These are phyloP conservation scores for Penicillium daleae DNA, from an alignment of 495 filamentous ascomycete species.

Conservation along the genomic window DNA sequence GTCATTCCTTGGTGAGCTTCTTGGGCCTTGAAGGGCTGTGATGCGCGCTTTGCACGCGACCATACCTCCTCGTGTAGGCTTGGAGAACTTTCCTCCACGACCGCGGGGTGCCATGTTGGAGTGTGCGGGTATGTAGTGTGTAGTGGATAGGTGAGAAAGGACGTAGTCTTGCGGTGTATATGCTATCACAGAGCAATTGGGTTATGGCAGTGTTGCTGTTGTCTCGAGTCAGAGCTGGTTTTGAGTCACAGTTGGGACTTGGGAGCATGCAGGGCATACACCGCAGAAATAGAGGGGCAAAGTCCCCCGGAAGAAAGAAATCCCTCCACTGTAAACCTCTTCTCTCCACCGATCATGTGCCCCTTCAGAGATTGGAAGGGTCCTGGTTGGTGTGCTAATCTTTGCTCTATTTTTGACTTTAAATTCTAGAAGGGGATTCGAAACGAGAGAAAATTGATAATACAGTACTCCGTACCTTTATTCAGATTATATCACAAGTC, in stretches of 20 bases:
- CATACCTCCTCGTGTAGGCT: constrained; percentile 88
- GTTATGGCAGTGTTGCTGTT: neutral
- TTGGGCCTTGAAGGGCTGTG: neutral
- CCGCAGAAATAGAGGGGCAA: constrained; percentile 17
- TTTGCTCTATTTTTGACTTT: neutral
- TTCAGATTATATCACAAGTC: neutral
- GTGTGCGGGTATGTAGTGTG: neutral
- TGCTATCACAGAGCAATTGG: neutral
- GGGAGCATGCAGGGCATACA: neutral
- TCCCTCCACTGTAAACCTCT: constrained; percentile 12
- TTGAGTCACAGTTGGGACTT: neutral
- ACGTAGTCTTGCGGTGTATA: neutral
- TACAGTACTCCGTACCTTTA: neutral
- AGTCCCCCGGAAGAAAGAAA: constrained; percentile 18
- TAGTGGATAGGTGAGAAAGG: neutral
- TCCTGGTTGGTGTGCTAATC: neutral
- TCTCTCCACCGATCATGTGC: neutral
- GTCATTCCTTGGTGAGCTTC: constrained; percentile 2
- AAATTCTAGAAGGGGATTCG: neutral
- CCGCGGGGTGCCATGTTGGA: constrained; percentile 57
- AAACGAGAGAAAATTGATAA: neutral
- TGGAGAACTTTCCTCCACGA: constrained; percentile 90
- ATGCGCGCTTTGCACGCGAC: constrained; percentile 20
- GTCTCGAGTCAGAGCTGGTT: neutral
- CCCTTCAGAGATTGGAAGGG: neutral